Evolutionary conservation across 768 basidiomycete species (phyloP), one percentile per base, ranked within the genome.

Genomic region (Phaeolepiota aurea): DNA sequence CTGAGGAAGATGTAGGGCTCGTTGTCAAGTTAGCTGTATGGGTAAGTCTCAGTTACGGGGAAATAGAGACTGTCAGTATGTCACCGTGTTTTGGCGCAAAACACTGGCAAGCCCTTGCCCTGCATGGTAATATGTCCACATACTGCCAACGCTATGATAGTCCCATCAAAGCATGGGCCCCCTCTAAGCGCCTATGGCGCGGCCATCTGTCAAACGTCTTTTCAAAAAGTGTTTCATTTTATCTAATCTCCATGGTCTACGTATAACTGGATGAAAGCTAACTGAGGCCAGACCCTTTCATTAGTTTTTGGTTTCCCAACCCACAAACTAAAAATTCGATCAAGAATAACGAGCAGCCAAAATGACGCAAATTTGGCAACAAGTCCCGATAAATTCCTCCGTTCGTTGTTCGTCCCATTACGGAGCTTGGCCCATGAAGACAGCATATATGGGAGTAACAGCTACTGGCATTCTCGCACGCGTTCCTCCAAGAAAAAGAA

Each of bases 1-100:
- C 64, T 9, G 77, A 80, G 46, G 79, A 84, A 41, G 86, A 87
- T 44, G 58, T 86, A 21, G 52, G 65, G 18, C 53, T 77, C 5
- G 76, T 83, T 19, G 68, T 71, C 22, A 78, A 72, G 50, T 63
- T 87, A 23, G 69, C 69, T 10, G 59, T 68, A 37, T 65, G 78
- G 60, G 85, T 86, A 58, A 68, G 66, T 35, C 18, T 16, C 18
- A 7, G 25, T n/a, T 28, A n/a, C n/a, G n/a, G n/a, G n/a, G n/a
- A n/a, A n/a, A n/a, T n/a, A n/a, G n/a, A n/a, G n/a, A n/a, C n/a
- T n/a, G n/a, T n/a, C n/a, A n/a, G n/a, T n/a, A n/a, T n/a, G n/a
- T n/a, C n/a, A n/a, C n/a, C n/a, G n/a, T n/a, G n/a, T n/a, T n/a
- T n/a, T n/a, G n/a, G n/a, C n/a, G n/a, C n/a, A n/a, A n/a, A n/a